Conservation (phyloP, 306 rosid species). For the Begonia fuchsioides region DNA sequence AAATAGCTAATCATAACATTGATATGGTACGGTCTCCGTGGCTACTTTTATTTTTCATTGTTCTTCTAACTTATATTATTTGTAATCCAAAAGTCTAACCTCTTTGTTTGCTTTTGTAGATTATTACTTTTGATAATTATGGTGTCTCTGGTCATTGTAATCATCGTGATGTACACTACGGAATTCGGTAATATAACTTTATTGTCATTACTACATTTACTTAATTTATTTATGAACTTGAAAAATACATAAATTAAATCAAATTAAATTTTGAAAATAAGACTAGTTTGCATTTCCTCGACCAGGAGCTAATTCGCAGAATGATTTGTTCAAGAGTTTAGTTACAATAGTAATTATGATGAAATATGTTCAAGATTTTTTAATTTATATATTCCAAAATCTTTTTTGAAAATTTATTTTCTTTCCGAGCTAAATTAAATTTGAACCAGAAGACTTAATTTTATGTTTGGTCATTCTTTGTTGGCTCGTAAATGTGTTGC, state of each 20-base stretch:
- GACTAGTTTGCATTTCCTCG: no score
- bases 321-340: no score
- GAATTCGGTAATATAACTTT: conserved; percentile 43
- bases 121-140: conserved; percentile 63
- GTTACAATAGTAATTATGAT: no score
- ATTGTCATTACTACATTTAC: background rate
- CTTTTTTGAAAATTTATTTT: no score
- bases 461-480: no score
- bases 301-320: no score
- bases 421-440: no score
- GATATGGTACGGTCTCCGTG: conserved; percentile 39
- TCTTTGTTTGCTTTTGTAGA: conserved; percentile 23
- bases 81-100: background rate
- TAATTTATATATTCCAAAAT: no score
- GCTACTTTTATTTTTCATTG: conserved; percentile 1
- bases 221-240: background rate
- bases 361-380: no score
- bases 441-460: no score
- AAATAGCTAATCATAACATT: conserved; percentile 28
- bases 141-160: conserved; percentile 95
- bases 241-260: background rate
- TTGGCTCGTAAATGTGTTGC: no score
- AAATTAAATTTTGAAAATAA: no score
- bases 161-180: conserved; percentile 66
- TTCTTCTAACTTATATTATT: background rate